A percentile compares a stretch with the other conserved stretches of the same genome.
Evolutionary conservation across 2,329 filamentous ascomycete genomes (phyloP).

Genomic region (Pestalotiopsis sp.): DNA sequence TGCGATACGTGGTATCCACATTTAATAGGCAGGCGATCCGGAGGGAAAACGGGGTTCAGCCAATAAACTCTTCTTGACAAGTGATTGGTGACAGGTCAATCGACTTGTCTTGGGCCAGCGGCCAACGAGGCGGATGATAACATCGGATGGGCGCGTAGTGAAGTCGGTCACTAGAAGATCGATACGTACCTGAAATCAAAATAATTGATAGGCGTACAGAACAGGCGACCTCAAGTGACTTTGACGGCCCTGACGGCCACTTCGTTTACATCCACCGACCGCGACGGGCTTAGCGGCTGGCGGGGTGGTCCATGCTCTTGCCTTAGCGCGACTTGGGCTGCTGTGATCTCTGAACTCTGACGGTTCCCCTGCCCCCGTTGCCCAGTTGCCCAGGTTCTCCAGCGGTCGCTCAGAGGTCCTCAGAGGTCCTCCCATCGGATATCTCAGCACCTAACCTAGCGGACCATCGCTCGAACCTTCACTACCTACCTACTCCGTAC

Average conservation of each 20-base stretch:
- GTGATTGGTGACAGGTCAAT: background rate
- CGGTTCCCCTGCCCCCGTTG: too few relatives aligned
- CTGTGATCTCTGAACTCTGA: too few relatives aligned
- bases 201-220: background rate
- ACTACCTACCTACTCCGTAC: background rate
- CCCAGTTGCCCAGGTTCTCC: too few relatives aligned
- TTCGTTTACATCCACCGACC: background rate
- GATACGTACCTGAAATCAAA: background rate
- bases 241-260: background rate
- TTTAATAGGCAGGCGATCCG: too few relatives aligned
- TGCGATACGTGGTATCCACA: too few relatives aligned
- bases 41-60: background rate
- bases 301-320: background rate
- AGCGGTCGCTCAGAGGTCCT: too few relatives aligned
- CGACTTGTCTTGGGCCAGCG: background rate
- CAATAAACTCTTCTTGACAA: background rate
- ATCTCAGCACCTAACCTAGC: background rate
- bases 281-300: background rate
- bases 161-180: background rate
- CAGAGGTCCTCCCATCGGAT: background rate
- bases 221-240: background rate
- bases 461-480: background rate
- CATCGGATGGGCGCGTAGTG: background rate
- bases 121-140: background rate
- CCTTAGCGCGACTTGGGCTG: background rate